Percentiles rank a stretch among this genome's conserved stretches.
Evolutionary conservation across 2,329 filamentous ascomycete species (phyloP).

Genomic region (Aspergillus thermomutatus): DNA sequence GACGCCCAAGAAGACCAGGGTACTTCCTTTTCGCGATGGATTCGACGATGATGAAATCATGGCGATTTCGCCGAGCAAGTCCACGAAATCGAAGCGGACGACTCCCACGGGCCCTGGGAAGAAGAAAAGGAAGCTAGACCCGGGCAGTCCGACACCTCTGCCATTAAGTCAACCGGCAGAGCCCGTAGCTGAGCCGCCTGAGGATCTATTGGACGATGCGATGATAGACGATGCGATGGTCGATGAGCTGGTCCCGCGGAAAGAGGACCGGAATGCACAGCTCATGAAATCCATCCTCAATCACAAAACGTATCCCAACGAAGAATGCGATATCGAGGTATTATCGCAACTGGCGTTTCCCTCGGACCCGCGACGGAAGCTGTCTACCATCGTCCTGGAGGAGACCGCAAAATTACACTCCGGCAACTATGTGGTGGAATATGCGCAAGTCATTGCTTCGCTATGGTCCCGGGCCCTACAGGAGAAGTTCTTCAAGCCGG

Average conservation of each 20-base stretch:
- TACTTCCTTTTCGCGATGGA: constrained; percentile 55
- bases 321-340: constrained; percentile 53
- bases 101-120: constrained; percentile 58
- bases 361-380: constrained; percentile 44
- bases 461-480: constrained; percentile 56
- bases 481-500: constrained; percentile 49
- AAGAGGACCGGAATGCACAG: constrained; percentile 26
- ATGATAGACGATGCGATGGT: constrained; percentile 17
- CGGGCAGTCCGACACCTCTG: constrained; percentile 52
- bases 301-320: constrained; percentile 48
- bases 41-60: constrained; percentile 62
- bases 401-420: constrained; percentile 43
- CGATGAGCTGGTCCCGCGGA: constrained; percentile 22
- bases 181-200: constrained; percentile 24
- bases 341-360: constrained; percentile 53
- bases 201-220: constrained; percentile 19
- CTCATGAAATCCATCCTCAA: constrained; percentile 56
- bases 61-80: constrained; percentile 54
- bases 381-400: constrained; percentile 56
- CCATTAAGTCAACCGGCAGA: constrained; percentile 35
- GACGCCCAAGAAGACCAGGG: constrained; percentile 51
- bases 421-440: constrained; percentile 46
- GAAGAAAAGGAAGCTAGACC: constrained; percentile 52
- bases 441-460: constrained; percentile 49
- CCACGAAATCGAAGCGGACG: constrained; percentile 46